Base-by-base conservation (phyloP, 2,329 filamentous ascomycete species). In the Verticillium isaacii region DNA sequence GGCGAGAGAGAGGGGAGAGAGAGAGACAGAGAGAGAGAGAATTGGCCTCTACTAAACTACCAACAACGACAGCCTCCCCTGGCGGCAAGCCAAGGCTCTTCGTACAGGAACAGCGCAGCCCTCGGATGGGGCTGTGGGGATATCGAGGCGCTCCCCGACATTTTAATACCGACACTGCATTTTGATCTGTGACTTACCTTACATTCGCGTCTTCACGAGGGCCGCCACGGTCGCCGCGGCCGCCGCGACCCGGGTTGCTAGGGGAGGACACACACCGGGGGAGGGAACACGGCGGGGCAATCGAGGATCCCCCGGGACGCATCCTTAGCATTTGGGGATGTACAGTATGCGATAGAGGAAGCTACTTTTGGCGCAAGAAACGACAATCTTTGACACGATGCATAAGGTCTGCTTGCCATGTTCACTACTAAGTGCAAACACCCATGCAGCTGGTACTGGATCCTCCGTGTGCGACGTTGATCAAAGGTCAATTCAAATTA, bases 291-390 rank as follows among this genome's bases (percentile, higher is more conserved):
- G 45, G 45, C 19, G 45, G 45, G 45, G 37, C 55, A 29, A 45
- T 41, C 9, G 45, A 29, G 57, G 37, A 19, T 17, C 34, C 32
- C 34, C 34, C 14, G 55, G 17, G 55, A 32, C 55, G 55, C 55
- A 57, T 57, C 55, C 55, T 57, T 57, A 57, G 55, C 55, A 57
- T 57, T 34, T 57, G 45, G 55, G 55, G 55, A 57, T 58, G 57
- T 58, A 58, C 57, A 58, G 57, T 57, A 50, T 50, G 45, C 45
- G 45, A 50, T 50, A 50, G 45, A 50, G 45, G 45, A 50, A 50
- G 45, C 45, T 50, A 50, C 45, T 50, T 23, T 50, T 50, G 45
- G 45, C 45, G 45, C 17, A 50, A 50, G 45, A 50, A 11, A 50
- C 41, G 41, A 23, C 41, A 23, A 50, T 50, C 45, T 50, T 50